These are phyloP conservation scores for Candida khao-thaluensis DNA, from an alignment of 805 yeast species.

Conservation along the genomic window DNA sequence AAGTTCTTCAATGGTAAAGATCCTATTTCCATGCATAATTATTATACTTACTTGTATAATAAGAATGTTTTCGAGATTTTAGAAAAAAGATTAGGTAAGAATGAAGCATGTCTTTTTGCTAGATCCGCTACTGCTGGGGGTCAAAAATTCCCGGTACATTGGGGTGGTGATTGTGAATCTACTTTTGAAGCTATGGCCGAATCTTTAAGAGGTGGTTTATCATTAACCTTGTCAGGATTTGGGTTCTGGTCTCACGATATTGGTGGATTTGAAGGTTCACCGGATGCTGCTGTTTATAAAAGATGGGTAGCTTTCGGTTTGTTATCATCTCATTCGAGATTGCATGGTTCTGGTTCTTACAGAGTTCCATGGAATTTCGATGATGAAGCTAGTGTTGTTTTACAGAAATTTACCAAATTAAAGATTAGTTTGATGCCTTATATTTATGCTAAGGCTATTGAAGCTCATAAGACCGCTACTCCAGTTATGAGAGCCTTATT, in stretches of 20 bases:
- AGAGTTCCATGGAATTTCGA: slow-evolving; percentile 41
- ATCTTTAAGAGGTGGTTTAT: slow-evolving; percentile 35
- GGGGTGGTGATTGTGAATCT: slow-evolving; percentile 42
- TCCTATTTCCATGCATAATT: slow-evolving; percentile 36
- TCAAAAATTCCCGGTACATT: slow-evolving; percentile 39
- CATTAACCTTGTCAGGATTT: slow-evolving; percentile 30
- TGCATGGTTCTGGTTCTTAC: slow-evolving; percentile 36
- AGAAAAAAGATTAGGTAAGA: slow-evolving; percentile 27
- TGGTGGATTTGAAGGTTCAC: slow-evolving; percentile 39
- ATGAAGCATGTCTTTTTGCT: slow-evolving; percentile 35
- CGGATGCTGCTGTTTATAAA: slow-evolving; percentile 36
- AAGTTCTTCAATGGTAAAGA: slow-evolving; percentile 26
- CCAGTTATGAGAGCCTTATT: slow-evolving; percentile 34
- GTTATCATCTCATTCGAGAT: slow-evolving; percentile 37
- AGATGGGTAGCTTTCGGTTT: slow-evolving; percentile 42
- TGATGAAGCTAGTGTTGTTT: slow-evolving; percentile 32
- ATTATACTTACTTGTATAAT: slow-evolving; percentile 34
- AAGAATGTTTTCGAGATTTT: slow-evolving; percentile 32
- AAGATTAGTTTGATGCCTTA: slow-evolving; percentile 35
- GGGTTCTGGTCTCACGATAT: slow-evolving; percentile 42
- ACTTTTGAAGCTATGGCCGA: slow-evolving; percentile 42
- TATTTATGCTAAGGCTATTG: slow-evolving; percentile 25
- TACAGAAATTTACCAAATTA: slow-evolving; percentile 30
- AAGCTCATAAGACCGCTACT: slow-evolving; percentile 25
- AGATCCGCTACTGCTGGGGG: slow-evolving; percentile 37